Conservation (phyloP, 2,329 filamentous ascomycete genomes). For the Beauveria asiatica region DNA sequence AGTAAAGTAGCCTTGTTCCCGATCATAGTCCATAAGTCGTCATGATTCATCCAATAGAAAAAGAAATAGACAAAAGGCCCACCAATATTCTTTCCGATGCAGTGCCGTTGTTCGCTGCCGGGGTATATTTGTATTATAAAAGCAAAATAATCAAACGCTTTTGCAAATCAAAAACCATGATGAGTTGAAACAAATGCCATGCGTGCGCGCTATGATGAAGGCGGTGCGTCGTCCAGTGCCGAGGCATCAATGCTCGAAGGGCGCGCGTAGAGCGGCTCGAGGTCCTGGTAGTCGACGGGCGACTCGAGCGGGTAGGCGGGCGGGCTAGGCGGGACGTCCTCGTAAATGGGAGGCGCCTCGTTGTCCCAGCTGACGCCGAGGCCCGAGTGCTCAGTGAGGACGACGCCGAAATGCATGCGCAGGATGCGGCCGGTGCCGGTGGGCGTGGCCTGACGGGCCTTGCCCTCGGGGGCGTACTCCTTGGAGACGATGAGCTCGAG, state of each 20-base stretch:
- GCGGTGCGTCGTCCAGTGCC: not conserved
- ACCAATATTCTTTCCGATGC: slow-evolving; percentile 1
- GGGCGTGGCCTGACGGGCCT: slow-evolving; percentile 61
- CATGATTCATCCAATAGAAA: not conserved
- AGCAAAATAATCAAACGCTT: not conserved
- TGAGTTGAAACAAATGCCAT: not conserved
- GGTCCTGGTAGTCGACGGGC: slow-evolving; percentile 31
- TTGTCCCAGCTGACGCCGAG: slow-evolving; percentile 96
- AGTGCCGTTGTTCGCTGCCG: slow-evolving; percentile 11
- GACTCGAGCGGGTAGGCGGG: slow-evolving; percentile 52
- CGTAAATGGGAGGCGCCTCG: slow-evolving; percentile 87
- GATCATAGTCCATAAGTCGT: not conserved
- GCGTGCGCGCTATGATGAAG: not conserved
- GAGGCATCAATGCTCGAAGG: slow-evolving; percentile 9
- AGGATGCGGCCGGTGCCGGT: slow-evolving; percentile 87
- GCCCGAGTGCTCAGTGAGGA: slow-evolving; percentile 74
- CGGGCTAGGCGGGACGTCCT: slow-evolving; percentile 82
- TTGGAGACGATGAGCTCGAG: slow-evolving; percentile 92
- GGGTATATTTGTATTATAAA: slow-evolving; percentile 4
- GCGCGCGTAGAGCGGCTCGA: slow-evolving; percentile 27
- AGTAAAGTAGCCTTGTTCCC: not conserved
- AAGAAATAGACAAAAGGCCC: not conserved
- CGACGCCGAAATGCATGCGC: slow-evolving; percentile 80
- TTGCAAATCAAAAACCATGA: not conserved
- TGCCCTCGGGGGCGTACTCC: slow-evolving; percentile 70